Conservation (phyloP, 305 asterid species). For the Solanum hybrid region DNA sequence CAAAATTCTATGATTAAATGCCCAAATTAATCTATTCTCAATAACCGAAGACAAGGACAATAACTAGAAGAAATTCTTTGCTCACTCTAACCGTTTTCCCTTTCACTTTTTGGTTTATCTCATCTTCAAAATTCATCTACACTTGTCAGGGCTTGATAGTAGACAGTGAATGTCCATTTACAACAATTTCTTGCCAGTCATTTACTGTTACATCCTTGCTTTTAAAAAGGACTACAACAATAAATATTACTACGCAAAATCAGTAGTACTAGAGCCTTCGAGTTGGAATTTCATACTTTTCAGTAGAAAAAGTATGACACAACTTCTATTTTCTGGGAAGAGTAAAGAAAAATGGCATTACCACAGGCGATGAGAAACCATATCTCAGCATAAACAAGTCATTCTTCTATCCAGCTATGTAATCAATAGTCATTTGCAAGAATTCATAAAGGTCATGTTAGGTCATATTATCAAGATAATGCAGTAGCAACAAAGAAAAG, state of each 20-base stretch:
- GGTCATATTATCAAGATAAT: neutral
- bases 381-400: slow-evolving; percentile 73
- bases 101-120: neutral
- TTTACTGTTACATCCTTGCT: neutral
- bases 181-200: neutral
- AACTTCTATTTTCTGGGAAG: slow-evolving; percentile 4
- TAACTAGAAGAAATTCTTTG: neutral
- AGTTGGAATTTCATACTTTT: neutral
- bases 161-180: neutral
- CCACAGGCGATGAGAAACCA: slow-evolving; percentile 96
- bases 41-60: neutral
- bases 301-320: neutral
- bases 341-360: slow-evolving; percentile 21
- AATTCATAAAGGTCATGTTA: neutral
- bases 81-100: neutral
- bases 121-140: neutral
- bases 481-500: neutral
- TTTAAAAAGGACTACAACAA: neutral
- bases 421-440: slow-evolving; percentile 88
- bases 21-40: neutral
- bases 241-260: neutral
- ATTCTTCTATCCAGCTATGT: slow-evolving; percentile 69
- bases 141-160: neutral
- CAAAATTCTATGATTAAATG: neutral
- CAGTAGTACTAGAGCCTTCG: neutral